Conservation (phyloP, 768 basidiomycete genomes). For the Lentinus brumalis region DNA sequence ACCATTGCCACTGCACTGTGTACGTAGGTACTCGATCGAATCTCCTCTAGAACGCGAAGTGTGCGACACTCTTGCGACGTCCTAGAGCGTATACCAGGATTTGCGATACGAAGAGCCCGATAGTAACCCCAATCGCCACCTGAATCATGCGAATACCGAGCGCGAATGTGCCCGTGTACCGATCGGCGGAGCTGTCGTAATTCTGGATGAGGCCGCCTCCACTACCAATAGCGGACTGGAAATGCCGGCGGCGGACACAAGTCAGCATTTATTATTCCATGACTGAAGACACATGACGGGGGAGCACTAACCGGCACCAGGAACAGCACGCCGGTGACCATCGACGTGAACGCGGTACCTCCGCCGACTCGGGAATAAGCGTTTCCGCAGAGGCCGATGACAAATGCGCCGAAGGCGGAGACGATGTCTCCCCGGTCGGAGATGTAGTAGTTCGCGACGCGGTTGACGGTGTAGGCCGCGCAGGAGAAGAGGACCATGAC, state of each 20-base stretch:
- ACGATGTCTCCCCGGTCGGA: slow-evolving; percentile 73
- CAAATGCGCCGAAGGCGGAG: slow-evolving; percentile 76
- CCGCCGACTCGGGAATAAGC: slow-evolving; percentile 74
- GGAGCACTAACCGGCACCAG: slow-evolving; percentile 72
- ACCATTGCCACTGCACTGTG: neutral
- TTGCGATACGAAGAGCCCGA: slow-evolving; percentile 82
- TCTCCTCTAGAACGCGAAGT: slow-evolving; percentile 64
- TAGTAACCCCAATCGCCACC: slow-evolving; percentile 83
- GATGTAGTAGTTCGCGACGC: slow-evolving; percentile 58
- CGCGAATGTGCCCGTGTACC: slow-evolving; percentile 77
- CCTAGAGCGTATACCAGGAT: slow-evolving; percentile 80
- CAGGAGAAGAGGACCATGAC: slow-evolving; percentile 83
- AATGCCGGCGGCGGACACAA: slow-evolving; percentile 4
- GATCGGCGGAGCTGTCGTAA: slow-evolving; percentile 60
- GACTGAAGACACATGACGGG: neutral
- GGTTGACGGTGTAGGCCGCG: slow-evolving; percentile 71
- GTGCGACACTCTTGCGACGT: slow-evolving; percentile 67
- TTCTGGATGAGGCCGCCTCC: slow-evolving; percentile 69
- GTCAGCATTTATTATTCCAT: neutral
- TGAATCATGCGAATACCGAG: slow-evolving; percentile 83
- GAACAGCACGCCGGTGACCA: slow-evolving; percentile 94
- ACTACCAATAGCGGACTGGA: slow-evolving; percentile 74
- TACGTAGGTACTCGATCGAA: neutral
- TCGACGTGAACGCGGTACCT: slow-evolving; percentile 86
- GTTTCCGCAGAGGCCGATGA: slow-evolving; percentile 79